These are phyloP conservation scores for Carex parvula DNA, from an alignment of 176 grass and related monocot genomes.

Conservation along the genomic window DNA sequence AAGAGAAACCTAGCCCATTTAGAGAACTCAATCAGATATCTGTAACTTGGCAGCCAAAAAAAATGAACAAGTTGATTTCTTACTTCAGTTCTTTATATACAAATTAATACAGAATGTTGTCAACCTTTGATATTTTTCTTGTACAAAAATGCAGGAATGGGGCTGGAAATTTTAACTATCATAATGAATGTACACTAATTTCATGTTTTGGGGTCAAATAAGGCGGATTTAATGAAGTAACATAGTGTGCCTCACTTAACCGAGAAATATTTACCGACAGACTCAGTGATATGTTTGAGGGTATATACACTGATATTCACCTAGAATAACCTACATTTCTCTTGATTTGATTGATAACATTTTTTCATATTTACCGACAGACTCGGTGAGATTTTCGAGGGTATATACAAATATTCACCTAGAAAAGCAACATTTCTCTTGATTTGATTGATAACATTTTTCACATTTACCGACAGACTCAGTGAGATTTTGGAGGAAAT, in stretches of 20 bases:
- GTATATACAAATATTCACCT: background rate
- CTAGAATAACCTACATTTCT: background rate
- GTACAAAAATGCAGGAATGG: no score
- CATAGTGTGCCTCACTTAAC: no score
- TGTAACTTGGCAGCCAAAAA: background rate
- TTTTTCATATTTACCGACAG: background rate
- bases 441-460: background rate
- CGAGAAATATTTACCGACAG: no score
- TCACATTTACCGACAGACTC: background rate
- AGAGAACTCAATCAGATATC: background rate
- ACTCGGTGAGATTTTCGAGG: background rate
- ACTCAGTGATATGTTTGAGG: no score
- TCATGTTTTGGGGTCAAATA: no score
- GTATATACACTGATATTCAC: background rate
- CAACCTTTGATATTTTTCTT: no score
- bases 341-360: background rate
- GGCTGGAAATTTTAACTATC: no score
- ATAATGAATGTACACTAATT: no score
- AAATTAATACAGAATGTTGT: no score
- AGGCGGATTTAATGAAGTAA: no score
- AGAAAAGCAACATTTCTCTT: background rate
- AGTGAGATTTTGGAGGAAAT: background rate
- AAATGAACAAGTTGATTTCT: background rate
- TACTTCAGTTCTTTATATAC: background rate
- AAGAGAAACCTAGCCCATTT: background rate